Base-by-base conservation (phyloP, 2,329 filamentous ascomycete genomes). In the Corniculantispora saksenae region DNA sequence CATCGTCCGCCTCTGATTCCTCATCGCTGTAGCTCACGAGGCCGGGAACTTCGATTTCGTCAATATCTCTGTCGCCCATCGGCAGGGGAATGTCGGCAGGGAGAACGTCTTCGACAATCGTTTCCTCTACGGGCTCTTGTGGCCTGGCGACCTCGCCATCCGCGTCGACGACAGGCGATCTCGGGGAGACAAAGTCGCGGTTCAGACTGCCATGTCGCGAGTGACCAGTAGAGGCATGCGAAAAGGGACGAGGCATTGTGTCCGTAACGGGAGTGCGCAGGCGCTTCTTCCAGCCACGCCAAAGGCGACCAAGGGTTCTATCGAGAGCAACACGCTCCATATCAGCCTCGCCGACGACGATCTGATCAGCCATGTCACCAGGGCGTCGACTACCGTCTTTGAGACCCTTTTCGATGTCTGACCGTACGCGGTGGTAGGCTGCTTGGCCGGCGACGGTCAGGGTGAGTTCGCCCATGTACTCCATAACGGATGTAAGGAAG, bases 271-370 rank as follows among this genome's bases (percentile, higher is more conserved):
- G 86, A 8, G 84, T 83, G 65, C 92, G 86, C 70, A 91, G 84
- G 67, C 91, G 87, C 80, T 97, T 97, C 79, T 95, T 93, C 95
- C 95, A 99, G 29, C 92, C 91, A 71, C 95, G 88, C 95, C 95
- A 99, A 51, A 98, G 82, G 57, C 94, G 85, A 23, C 95, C 95
- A 1, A 99, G 81, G 2, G 92, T 94, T 65, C 93, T 86, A 74
- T 97, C 96, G 66, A 98, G 83, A 9, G 94, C 94, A 68, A 98
- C 87, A 70, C 94, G 92, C 74, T 98, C 95, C 84, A 97, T 92
- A 74, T 99, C 95, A 63, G 88, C 81, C 72, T 98, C 94, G 72
- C 96, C 92, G 29, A 99, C 89, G n/a, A 94, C 82, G 61, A 97
- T 84, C 19, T 88, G 86, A 67, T 92, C 88, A 48, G 85, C 82